phyloP scores from a whole-genome alignment of 768 basidiomycete genomes.

The Termitomyces sp. region DNA sequence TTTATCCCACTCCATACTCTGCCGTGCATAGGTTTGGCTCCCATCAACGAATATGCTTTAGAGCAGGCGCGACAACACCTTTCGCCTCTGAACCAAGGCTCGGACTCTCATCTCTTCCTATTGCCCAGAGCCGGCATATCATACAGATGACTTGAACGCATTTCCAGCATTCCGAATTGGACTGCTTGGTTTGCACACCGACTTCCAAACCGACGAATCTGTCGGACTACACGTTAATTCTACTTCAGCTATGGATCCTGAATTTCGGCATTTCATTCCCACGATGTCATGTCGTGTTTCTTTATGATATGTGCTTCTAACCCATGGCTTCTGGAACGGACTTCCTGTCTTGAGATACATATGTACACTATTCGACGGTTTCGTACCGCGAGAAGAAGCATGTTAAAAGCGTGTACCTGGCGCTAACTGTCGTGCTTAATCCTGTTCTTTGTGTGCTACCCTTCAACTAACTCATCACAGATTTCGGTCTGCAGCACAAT shows the following conservation, averaged over 20 bases:
- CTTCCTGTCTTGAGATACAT: neutral
- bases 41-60: neutral
- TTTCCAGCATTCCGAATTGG: neutral
- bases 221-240: neutral
- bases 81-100: neutral
- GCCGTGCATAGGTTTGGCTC: neutral
- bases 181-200: neutral
- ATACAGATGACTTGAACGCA: neutral
- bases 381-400: neutral
- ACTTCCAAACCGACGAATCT: neutral
- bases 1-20: slow-evolving; percentile 25
- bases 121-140: neutral
- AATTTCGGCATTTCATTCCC: neutral
- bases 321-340: neutral
- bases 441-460: neutral
- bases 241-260: neutral
- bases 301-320: neutral
- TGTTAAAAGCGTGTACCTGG: neutral
- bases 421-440: neutral
- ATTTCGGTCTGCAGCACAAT: neutral
- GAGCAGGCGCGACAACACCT: neutral
- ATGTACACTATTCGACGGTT: neutral
- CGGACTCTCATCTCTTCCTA: too few relatives aligned
- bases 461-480: neutral
- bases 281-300: neutral